Conservation (phyloP, 768 basidiomycete species). For the Leccinum subtestaceum region DNA sequence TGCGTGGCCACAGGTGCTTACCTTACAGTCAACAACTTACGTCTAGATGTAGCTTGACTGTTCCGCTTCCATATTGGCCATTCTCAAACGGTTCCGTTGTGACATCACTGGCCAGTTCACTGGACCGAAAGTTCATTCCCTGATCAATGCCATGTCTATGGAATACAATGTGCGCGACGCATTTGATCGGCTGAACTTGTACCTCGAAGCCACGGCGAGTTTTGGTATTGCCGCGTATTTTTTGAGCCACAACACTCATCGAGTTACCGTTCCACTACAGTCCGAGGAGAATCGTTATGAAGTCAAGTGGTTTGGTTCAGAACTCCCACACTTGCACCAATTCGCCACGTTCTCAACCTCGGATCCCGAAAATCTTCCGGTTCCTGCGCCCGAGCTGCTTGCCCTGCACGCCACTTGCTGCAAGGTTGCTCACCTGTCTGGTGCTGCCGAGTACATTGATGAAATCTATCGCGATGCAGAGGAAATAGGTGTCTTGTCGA, state of each 20-base stretch:
- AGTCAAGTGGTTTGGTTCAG: not conserved
- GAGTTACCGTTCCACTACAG: not conserved
- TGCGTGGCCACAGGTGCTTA: not conserved
- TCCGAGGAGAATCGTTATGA: not conserved
- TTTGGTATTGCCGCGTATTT: not conserved
- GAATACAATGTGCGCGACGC: not conserved
- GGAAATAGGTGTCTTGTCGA: not conserved
- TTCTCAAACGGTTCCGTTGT: not conserved
- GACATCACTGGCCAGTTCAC: not conserved
- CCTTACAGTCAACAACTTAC: not conserved
- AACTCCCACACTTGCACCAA: not conserved
- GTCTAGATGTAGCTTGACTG: slow-evolving; percentile 4
- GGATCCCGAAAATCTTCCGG: slow-evolving; percentile 9
- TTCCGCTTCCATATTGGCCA: not conserved
- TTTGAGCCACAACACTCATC: not conserved
- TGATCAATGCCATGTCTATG: slow-evolving; percentile 9
- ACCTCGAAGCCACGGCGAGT: slow-evolving; percentile 8
- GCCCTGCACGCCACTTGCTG: slow-evolving; percentile 22
- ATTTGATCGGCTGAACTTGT: slow-evolving; percentile 6
- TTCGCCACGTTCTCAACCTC: slow-evolving; percentile 6
- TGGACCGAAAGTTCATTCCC: slow-evolving; percentile 2
- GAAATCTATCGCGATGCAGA: slow-evolving; percentile 8
- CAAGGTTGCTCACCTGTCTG: slow-evolving; percentile 27
- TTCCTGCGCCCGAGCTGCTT: slow-evolving; percentile 13
- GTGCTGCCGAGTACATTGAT: slow-evolving; percentile 20